Evolutionary conservation across 177 flowering plant genomes (phyloP), one percentile per base, ranked within the genome.

Genomic region (Vitis hybrid): DNA sequence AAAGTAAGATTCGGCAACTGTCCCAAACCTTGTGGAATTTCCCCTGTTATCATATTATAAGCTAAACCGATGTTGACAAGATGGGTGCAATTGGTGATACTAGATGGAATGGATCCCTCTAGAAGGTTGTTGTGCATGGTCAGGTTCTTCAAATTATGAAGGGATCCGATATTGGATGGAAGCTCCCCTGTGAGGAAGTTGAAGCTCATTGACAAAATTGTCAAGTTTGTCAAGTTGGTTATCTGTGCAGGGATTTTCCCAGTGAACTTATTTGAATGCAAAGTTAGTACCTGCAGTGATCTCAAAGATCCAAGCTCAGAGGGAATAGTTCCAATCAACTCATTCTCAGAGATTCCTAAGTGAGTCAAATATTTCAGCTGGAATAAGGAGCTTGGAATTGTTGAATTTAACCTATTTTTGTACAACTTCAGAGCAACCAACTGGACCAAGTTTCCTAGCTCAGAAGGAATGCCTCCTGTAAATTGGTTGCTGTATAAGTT

Each of bases 51-150:
- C 29, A 68, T 68, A 61, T 90, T 93, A 11, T 16, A 12, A 18
- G 73, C 14, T 62, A 88, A 73, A 49, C 58, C 50, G n/a, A 90
- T 48, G 4, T 2, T 57, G 11, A 60, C 58, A 73, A 93, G 83
- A 39, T 56, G 65, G 12, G 91, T 79, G 65, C 94, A 93, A 68
- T 93, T 90, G 61, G 67, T 69, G 74, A 93, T 84, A 62, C 88
- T 84, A 20, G 86, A 50, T 6, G 98, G 98, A 58, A 93, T 79
- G 7, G 89, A 53, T 56, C 96, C 98, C 66, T 77, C 80, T 1
- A 93, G 80, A 65, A 65, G 70, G 73, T 88, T 90, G 64, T 52
- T 50, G 53, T 65, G 65, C 58, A 81, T 16, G 14, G 74, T 71
- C 10, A 93, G 67, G 61, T 66, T 76, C 81, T 69, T 62, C 68